A percentile compares a stretch with the other conserved stretches of the same genome.
Conservation (phyloP, 2,329 filamentous ascomycete genomes). For the Hypoxylon sp. region DNA sequence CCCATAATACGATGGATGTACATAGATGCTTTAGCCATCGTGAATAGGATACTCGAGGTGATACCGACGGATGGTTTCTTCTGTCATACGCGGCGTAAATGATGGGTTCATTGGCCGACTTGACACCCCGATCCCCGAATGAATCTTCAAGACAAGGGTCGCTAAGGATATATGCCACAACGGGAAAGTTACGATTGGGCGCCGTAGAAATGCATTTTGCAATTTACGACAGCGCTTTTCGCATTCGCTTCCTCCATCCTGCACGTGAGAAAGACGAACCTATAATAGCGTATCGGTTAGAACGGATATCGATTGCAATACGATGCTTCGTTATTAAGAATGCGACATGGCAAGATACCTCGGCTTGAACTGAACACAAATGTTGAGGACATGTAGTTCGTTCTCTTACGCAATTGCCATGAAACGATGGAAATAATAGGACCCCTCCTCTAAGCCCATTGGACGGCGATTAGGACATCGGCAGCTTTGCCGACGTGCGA, state of each 20-base stretch:
- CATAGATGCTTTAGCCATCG: constrained; percentile 10
- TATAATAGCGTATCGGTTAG: not conserved
- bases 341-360: not conserved
- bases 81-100: constrained; percentile 10
- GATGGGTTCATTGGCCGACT: constrained; percentile 13
- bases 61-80: constrained; percentile 9
- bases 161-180: constrained; percentile 1
- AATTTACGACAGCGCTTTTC: not conserved
- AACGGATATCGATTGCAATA: not conserved
- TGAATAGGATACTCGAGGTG: constrained; percentile 32
- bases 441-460: constrained; percentile 22
- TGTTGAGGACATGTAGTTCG: not conserved
- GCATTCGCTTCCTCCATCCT: not conserved
- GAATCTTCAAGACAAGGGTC: constrained; percentile 7
- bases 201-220: not conserved
- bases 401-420: not conserved
- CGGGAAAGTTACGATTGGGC: constrained; percentile 31
- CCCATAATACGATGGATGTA: not conserved
- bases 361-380: not conserved
- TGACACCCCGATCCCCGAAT: constrained; percentile 17
- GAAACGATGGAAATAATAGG: not conserved
- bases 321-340: not conserved
- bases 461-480: constrained; percentile 13
- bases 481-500: constrained; percentile 1
- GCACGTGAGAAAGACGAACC: not conserved